Evolutionary conservation across 2,329 filamentous ascomycete genomes (phyloP).

Genomic region (Microcyclosporella mali): DNA sequence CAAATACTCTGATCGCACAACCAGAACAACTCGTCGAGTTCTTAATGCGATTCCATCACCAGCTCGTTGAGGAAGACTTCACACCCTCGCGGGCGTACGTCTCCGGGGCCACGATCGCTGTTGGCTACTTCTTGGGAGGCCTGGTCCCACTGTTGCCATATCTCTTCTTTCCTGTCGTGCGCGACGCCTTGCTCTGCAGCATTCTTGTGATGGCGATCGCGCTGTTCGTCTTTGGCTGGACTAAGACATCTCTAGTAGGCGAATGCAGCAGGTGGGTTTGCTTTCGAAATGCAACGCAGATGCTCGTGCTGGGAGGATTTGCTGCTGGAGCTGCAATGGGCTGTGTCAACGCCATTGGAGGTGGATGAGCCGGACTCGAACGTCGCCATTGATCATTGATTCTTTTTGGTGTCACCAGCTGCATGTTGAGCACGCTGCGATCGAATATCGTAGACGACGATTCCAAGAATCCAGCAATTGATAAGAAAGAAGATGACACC

Average conservation of each 20-base stretch:
- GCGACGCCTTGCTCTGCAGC: constrained; percentile 53
- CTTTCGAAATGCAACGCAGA: constrained; percentile 57
- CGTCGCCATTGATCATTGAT: constrained; percentile 7
- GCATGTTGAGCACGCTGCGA: neutral
- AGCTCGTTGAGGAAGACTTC: constrained; percentile 39
- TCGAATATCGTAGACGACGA: constrained; percentile 65
- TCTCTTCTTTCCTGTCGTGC: constrained; percentile 46
- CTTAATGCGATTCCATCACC: constrained; percentile 44
- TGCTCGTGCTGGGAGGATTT: constrained; percentile 57
- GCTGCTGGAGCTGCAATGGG: constrained; percentile 62
- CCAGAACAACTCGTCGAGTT: constrained; percentile 40
- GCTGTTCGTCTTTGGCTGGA: constrained; percentile 59
- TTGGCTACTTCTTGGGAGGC: constrained; percentile 65
- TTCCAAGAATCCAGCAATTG: constrained; percentile 80
- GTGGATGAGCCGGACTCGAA: constrained; percentile 10
- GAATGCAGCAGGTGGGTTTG: constrained; percentile 42
- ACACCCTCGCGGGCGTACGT: constrained; percentile 38
- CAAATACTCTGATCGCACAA: constrained; percentile 10
- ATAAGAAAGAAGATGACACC: constrained; percentile 74
- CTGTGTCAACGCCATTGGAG: constrained; percentile 52
- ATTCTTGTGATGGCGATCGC: constrained; percentile 56
- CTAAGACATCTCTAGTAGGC: constrained; percentile 53
- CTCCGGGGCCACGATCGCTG: constrained; percentile 59
- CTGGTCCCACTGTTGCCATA: constrained; percentile 67
- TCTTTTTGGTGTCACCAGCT: constrained; percentile 6